phyloP scores from a whole-genome alignment of 495 filamentous ascomycete genomes.

The Parachaetomium inaequale region DNA sequence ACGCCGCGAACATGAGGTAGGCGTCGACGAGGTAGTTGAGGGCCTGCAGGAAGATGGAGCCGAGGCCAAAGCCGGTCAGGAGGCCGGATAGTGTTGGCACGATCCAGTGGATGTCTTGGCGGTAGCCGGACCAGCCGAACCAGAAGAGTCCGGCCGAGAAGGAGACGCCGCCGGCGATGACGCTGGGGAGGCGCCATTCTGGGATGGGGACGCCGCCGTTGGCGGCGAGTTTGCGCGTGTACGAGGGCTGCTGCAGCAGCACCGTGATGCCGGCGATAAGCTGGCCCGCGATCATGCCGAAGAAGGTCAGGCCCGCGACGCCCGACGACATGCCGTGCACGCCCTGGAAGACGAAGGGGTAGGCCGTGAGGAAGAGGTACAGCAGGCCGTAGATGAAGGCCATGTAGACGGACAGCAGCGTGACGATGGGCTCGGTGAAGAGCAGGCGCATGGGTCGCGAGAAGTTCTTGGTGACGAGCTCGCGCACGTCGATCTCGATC shows the following conservation, averaged over 20 bases:
- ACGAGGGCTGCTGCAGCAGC: conserved; percentile 62
- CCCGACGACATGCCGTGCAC: conserved; percentile 66
- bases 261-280: conserved; percentile 64
- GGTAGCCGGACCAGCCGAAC: conserved; percentile 80
- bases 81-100: conserved; percentile 70
- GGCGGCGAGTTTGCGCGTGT: conserved; percentile 63
- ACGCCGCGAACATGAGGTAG: conserved; percentile 85
- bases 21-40: conserved; percentile 87
- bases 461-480: conserved; percentile 81
- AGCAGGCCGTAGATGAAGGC: conserved; percentile 75
- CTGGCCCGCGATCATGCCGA: conserved; percentile 76
- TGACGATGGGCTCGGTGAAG: conserved; percentile 75
- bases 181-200: conserved; percentile 80
- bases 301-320: conserved; percentile 69
- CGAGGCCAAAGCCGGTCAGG: conserved; percentile 56
- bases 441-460: conserved; percentile 74
- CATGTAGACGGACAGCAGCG: conserved; percentile 73
- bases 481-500: conserved; percentile 77
- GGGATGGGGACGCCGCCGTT: conserved; percentile 73
- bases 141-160: conserved; percentile 80
- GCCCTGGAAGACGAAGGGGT: conserved; percentile 72
- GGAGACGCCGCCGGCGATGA: conserved; percentile 69
- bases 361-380: conserved; percentile 78
- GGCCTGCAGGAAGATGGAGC: conserved; percentile 79
- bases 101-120: conserved; percentile 68